A percentile compares a stretch with the other conserved stretches of the same genome.
These are phyloP conservation scores for Carallia pectinifolia DNA, from an alignment of 345 rosid species.

Conservation along the genomic window DNA sequence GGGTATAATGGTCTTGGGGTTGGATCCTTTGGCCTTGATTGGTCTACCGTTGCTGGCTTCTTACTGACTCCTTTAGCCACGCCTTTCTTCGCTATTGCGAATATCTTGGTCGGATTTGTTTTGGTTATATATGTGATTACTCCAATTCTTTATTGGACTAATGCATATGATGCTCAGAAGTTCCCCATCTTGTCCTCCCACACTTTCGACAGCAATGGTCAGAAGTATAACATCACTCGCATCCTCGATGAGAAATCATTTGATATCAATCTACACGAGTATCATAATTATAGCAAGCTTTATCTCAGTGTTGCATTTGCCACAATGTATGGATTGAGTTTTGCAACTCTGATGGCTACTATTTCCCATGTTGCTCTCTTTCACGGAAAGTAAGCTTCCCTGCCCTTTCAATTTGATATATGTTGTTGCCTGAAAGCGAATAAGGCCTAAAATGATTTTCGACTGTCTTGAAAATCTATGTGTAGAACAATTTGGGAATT, in stretches of 20 bases:
- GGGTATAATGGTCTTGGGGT: conserved; percentile 61
- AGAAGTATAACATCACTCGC: conserved; percentile 51
- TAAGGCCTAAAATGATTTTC: too few relatives aligned
- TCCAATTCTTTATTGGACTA: conserved; percentile 58
- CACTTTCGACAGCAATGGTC: conserved; percentile 49
- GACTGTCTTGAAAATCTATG: not conserved
- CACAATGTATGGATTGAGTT: conserved; percentile 57
- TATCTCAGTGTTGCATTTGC: conserved; percentile 65
- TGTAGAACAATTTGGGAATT: conserved; percentile 53
- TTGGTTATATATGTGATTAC: conserved; percentile 51
- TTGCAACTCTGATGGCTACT: conserved; percentile 52
- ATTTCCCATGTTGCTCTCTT: conserved; percentile 70
- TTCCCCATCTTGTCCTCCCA: conserved; percentile 57
- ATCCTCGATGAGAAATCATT: conserved; percentile 47
- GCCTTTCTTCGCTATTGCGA: conserved; percentile 64
- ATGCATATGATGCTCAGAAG: conserved; percentile 45
- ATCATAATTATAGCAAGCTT: conserved; percentile 70
- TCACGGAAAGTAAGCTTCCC: conserved; percentile 57
- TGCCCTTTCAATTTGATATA: too few relatives aligned
- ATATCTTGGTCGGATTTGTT: conserved; percentile 50
- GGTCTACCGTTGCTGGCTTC: conserved; percentile 69
- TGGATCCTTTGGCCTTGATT: conserved; percentile 75
- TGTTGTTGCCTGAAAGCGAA: too few relatives aligned
- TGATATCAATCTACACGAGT: conserved; percentile 37
- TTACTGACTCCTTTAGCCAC: conserved; percentile 71